Evolutionary conservation across 2,329 filamentous ascomycete genomes (phyloP).

Genomic region (Coniochaeta sp.): DNA sequence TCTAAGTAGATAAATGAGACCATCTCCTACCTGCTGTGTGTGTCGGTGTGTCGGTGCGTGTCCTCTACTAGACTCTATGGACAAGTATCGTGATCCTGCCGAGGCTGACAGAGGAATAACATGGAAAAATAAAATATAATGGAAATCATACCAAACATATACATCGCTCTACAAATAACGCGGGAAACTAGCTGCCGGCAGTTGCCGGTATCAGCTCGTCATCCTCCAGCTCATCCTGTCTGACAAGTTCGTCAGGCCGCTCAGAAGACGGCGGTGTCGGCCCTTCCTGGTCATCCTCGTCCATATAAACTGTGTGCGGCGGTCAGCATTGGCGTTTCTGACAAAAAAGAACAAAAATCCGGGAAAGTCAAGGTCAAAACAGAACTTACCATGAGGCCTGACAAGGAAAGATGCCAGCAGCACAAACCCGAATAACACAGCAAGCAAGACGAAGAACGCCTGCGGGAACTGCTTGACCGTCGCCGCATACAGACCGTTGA

Average conservation of each 20-base stretch:
- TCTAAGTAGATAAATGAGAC: not conserved
- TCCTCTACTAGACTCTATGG: not conserved
- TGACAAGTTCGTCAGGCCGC: not conserved
- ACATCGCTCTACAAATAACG: not conserved
- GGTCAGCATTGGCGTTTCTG: slow-evolving; percentile 5
- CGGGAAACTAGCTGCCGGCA: not conserved
- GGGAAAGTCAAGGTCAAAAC: not conserved
- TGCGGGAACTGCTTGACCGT: slow-evolving; percentile 76
- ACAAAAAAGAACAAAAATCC: not conserved
- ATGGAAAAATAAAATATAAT: not conserved
- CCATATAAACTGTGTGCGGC: slow-evolving; percentile 11
- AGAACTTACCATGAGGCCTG: slow-evolving; percentile 61
- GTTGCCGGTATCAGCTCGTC: not conserved
- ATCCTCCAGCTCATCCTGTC: not conserved
- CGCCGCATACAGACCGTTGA: slow-evolving; percentile 77
- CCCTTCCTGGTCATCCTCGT: slow-evolving; percentile 1
- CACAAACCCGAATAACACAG: slow-evolving; percentile 56
- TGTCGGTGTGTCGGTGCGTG: too few relatives aligned
- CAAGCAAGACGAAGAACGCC: slow-evolving; percentile 72
- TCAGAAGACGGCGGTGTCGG: not conserved
- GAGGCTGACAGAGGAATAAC: not conserved
- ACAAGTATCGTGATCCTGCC: not conserved
- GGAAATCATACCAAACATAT: not conserved
- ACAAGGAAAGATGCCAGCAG: slow-evolving; percentile 64
- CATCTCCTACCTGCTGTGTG: not conserved